Evolutionary conservation across 164 flowering plant species (phyloP).

Genomic region (Chimonanthus praecox): DNA sequence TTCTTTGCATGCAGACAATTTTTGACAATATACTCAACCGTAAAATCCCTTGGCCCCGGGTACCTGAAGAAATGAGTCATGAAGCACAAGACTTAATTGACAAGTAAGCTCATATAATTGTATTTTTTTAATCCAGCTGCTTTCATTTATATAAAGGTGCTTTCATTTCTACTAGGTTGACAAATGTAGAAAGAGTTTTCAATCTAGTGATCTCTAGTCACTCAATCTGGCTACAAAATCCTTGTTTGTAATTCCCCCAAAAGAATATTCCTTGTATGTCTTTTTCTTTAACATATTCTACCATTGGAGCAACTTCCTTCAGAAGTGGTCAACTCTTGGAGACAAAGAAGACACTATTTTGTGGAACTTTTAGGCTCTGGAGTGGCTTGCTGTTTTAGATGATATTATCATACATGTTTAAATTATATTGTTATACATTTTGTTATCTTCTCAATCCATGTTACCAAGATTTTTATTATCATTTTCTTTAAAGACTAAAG

Average conservation of each 20-base stretch:
- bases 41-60: constrained; percentile 92
- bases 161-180: neutral
- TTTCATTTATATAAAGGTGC: neutral
- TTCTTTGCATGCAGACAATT: constrained; percentile 46
- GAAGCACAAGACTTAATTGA: constrained; percentile 90
- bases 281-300: neutral
- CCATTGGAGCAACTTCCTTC: neutral
- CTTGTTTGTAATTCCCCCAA: neutral
- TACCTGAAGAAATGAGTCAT: constrained; percentile 87
- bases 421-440: no score
- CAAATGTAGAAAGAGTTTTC: neutral
- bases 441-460: no score
- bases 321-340: no score
- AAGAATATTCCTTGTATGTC: neutral
- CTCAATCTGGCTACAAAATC: neutral
- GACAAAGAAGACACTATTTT: no score
- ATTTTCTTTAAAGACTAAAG: no score
- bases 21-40: constrained; percentile 98
- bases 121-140: neutral
- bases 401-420: no score
- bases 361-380: no score
- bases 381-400: no score
- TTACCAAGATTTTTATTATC: no score
- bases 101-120: constrained; percentile 41
- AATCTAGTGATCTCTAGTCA: neutral